A percentile compares a stretch with the other conserved stretches of the same genome.
Evolutionary conservation across 2,329 filamentous ascomycete genomes (phyloP).

Genomic region (Cyanodermella asteris): DNA sequence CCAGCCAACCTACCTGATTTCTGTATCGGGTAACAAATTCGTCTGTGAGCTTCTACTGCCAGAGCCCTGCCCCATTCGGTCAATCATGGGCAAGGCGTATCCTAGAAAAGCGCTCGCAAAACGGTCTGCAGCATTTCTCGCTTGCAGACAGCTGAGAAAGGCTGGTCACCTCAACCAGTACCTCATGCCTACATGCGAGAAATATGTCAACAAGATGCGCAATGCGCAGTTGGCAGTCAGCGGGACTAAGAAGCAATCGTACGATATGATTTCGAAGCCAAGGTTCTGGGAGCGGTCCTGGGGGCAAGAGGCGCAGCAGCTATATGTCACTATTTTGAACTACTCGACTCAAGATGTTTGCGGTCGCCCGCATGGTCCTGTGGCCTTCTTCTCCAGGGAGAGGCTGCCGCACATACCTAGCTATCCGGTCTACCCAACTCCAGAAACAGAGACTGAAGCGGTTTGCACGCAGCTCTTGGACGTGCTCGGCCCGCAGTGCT

Average conservation of each 20-base stretch:
- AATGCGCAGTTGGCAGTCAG: constrained; percentile 71
- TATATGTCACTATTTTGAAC: constrained; percentile 41
- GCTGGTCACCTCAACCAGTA: constrained; percentile 48
- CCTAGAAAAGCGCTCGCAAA: constrained; percentile 58
- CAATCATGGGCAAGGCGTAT: constrained; percentile 39
- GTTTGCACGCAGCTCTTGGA: too few relatives aligned
- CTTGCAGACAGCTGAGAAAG: constrained; percentile 47
- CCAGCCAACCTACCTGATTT: constrained; percentile 40
- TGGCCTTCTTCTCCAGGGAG: constrained; percentile 50
- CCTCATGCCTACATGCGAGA: constrained; percentile 51
- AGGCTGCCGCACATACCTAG: constrained; percentile 40
- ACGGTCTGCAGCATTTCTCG: constrained; percentile 70
- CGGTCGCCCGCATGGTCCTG: constrained; percentile 34
- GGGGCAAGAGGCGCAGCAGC: constrained; percentile 22
- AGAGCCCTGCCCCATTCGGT: constrained; percentile 46
- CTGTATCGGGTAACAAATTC: constrained; percentile 34
- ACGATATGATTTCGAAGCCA: constrained; percentile 63
- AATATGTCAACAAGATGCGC: constrained; percentile 55
- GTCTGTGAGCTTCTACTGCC: constrained; percentile 64
- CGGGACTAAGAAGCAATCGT: constrained; percentile 50
- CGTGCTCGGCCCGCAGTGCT: too few relatives aligned
- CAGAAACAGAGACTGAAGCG: too few relatives aligned
- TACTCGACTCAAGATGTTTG: constrained; percentile 35
- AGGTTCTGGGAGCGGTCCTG: constrained; percentile 39
- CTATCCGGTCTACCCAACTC: too few relatives aligned